Evolutionary conservation across 768 basidiomycete species (phyloP), one percentile per base, ranked within the genome.

Genomic region (Boletus rex-veris): DNA sequence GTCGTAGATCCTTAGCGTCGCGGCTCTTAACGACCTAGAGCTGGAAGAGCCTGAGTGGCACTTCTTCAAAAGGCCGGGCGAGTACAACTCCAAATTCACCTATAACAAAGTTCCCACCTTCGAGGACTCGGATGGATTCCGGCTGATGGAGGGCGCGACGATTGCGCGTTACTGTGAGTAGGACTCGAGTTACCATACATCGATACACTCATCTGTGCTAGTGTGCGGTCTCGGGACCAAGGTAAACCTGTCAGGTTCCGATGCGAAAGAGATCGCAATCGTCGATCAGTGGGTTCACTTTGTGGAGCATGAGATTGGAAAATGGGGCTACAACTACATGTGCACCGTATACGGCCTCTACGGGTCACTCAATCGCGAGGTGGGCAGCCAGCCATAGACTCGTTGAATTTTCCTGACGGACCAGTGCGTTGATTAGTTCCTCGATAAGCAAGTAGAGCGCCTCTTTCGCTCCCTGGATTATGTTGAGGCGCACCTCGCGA

Each of bases 231-330:
- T 64, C 18, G 61, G 53, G 4, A 52, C 54, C 18, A 47, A 57
- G 15, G 26, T 53, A 0, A 49, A 57, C 8, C 33, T 65, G 36
- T 45, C 60, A 33, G 63, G 63, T 19, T 45, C 49, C 7, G 24
- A 46, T 30, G n/a, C 36, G 15, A 53, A 63, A 21, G 58, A 62
- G 33, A 16, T 19, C 1, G 45, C 53, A 1, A 31, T 58, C 1
- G 28, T 65, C 8, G 61, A 66, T 45, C 64, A 65, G 16, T 66
- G 64, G 61, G 16, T 48, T 10, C 64, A 61, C 40, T 66, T 58
- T 42, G 54, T 42, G 8, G 64, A 65, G 18, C 47, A 48, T 0
- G 64, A 65, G 16, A 49, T 66, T 19, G 36, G 54, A 35, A 35
- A 35, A 14, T 35, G 10, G 11, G 33, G 33, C 14, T 35, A 35